phyloP scores from a whole-genome alignment of 805 yeast species.

The Nakazawaea holstii region DNA sequence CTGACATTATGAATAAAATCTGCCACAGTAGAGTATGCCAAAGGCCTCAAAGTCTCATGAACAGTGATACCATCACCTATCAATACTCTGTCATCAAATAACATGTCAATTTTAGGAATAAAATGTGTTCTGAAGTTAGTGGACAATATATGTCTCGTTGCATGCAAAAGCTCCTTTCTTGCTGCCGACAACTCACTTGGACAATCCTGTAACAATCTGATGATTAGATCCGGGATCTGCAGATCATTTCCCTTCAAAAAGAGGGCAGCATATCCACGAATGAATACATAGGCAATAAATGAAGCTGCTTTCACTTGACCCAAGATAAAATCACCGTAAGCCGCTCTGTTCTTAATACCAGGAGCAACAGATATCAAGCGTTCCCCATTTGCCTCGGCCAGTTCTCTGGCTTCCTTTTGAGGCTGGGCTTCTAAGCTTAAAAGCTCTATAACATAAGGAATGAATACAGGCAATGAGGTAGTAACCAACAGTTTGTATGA shows the following conservation, averaged over 20 bases:
- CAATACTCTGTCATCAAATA: slow-evolving; percentile 81
- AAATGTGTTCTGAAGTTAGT: slow-evolving; percentile 82
- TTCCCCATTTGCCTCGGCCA: slow-evolving; percentile 50
- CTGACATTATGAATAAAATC: slow-evolving; percentile 93
- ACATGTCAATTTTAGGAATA: slow-evolving; percentile 75
- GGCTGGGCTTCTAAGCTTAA: slow-evolving; percentile 76
- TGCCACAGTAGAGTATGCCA: slow-evolving; percentile 93
- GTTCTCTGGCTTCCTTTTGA: slow-evolving; percentile 62
- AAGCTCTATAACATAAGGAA: slow-evolving; percentile 76
- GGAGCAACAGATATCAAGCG: slow-evolving; percentile 70
- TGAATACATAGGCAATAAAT: slow-evolving; percentile 84
- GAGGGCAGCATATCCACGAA: slow-evolving; percentile 74
- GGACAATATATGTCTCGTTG: slow-evolving; percentile 89
- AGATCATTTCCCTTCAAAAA: slow-evolving; percentile 52
- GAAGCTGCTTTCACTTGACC: slow-evolving; percentile 97
- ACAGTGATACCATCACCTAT: slow-evolving; percentile 93
- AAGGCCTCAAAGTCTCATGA: slow-evolving; percentile 81
- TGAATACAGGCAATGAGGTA: slow-evolving; percentile 64
- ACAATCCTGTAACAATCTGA: slow-evolving; percentile 86
- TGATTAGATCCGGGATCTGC: slow-evolving; percentile 80
- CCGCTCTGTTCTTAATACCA: slow-evolving; percentile 65
- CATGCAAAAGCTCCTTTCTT: slow-evolving; percentile 87
- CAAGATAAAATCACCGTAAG: slow-evolving; percentile 81
- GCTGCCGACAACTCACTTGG: slow-evolving; percentile 91
- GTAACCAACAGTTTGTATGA: slow-evolving; percentile 75